Evolutionary conservation across 2,329 filamentous ascomycete species (phyloP).

Genomic region (Phoma sp.): DNA sequence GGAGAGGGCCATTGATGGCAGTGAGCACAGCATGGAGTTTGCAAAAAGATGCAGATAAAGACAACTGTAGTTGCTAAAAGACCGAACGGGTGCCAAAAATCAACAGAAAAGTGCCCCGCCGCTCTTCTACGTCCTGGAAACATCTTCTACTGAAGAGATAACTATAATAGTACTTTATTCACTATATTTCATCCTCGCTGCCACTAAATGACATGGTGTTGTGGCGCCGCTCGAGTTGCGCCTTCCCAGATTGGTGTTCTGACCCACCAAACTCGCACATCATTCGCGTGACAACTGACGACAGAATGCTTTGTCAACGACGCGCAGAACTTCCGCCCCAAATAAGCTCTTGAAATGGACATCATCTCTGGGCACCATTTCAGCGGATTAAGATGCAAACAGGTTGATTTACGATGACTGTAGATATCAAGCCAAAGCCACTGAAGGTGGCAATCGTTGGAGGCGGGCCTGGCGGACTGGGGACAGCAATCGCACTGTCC

Average conservation of each 20-base stretch:
- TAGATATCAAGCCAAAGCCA: slow-evolving; percentile 1
- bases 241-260: neutral
- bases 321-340: slow-evolving; percentile 1
- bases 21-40: no score
- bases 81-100: no score
- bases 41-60: no score
- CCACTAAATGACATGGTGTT: no score
- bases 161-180: no score
- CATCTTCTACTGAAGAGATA: no score
- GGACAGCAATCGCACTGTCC: slow-evolving; percentile 56
- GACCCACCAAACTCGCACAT: slow-evolving; percentile 16
- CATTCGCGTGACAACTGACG: slow-evolving; percentile 25
- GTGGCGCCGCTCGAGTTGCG: neutral
- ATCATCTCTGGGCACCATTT: neutral
- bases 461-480: slow-evolving; percentile 51
- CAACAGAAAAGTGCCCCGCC: no score
- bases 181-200: no score
- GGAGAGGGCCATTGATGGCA: no score
- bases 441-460: slow-evolving; percentile 51
- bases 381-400: no score
- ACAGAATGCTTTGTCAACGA: slow-evolving; percentile 21
- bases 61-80: no score
- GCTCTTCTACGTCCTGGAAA: no score
- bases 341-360: neutral
- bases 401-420: slow-evolving; percentile 10